These are phyloP conservation scores for Solanum pinnatisectum DNA, from an alignment of 257 asterid genomes.

Conservation along the genomic window DNA sequence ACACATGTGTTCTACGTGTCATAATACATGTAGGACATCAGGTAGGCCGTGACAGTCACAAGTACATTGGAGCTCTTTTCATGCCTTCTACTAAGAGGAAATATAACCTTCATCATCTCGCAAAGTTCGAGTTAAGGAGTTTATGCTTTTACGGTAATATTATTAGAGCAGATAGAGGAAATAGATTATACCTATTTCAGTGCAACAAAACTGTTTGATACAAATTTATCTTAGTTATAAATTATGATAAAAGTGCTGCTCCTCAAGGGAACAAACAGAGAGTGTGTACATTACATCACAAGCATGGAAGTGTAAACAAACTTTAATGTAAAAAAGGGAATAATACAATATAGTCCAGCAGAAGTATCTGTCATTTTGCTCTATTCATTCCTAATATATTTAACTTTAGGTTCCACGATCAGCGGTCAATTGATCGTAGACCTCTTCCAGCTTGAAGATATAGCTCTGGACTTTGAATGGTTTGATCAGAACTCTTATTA, in stretches of 20 bases:
- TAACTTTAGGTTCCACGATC: not conserved
- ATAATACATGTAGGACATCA: no score
- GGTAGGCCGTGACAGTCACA: no score
- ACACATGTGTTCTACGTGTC: not conserved
- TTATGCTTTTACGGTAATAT: not conserved
- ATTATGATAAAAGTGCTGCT: not conserved
- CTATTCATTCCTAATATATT: not conserved
- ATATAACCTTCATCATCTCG: not conserved
- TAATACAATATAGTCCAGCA: not conserved
- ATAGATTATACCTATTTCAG: not conserved
- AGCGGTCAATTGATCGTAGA: not conserved
- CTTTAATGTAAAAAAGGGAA: not conserved
- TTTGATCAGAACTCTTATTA: constrained; percentile 14
- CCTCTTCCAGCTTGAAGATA: constrained; percentile 10
- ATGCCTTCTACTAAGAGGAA: not conserved
- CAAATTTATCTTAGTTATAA: not conserved
- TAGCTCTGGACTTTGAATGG: constrained; percentile 5
- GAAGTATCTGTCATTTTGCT: not conserved
- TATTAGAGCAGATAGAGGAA: not conserved
- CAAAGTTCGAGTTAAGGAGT: not conserved
- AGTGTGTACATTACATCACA: not conserved
- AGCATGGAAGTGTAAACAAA: not conserved
- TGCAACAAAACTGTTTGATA: not conserved
- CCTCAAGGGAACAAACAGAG: not conserved
- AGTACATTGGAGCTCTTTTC: no score